Conservation (phyloP, 1,284 basidiomycete genomes). For the Trichosporon inkin region DNA sequence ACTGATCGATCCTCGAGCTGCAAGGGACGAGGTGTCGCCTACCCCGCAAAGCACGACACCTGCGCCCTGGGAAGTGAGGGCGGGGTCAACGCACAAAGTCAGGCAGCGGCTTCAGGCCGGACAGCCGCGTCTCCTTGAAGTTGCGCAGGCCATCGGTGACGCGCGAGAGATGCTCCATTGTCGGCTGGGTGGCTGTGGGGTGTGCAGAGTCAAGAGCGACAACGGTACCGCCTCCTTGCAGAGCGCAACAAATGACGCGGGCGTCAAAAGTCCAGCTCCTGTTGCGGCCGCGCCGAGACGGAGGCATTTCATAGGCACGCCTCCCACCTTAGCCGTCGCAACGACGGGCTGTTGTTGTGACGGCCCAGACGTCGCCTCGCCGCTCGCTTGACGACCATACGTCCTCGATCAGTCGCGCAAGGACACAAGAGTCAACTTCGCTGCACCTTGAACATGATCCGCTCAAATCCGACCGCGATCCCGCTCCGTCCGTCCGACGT, state of each 20-base stretch:
- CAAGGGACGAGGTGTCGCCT: no score
- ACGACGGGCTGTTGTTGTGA: background rate
- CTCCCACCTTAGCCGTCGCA: background rate
- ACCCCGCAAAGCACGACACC: no score
- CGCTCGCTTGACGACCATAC: background rate
- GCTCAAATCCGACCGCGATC: slow-evolving; percentile 46
- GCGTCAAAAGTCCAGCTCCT: background rate
- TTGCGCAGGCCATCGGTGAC: slow-evolving; percentile 1
- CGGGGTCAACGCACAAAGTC: background rate
- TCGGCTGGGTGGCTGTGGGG: background rate
- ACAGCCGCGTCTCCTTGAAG: slow-evolving; percentile 6
- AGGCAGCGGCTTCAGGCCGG: slow-evolving; percentile 4
- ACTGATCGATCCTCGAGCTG: background rate
- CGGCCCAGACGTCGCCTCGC: background rate
- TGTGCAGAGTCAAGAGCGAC: background rate
- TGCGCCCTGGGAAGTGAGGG: background rate
- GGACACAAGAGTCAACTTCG: background rate
- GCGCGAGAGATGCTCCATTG: slow-evolving; percentile 3
- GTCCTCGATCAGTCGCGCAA: background rate
- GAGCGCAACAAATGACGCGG: slow-evolving; percentile 1
- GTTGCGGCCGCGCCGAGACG: background rate
- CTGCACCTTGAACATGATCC: slow-evolving; percentile 32
- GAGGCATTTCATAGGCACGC: background rate
- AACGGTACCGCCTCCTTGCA: background rate
- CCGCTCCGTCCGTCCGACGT: slow-evolving; percentile 43